phyloP scores from a whole-genome alignment of 805 yeast genomes.

The Yarrowia phangngaensis region DNA sequence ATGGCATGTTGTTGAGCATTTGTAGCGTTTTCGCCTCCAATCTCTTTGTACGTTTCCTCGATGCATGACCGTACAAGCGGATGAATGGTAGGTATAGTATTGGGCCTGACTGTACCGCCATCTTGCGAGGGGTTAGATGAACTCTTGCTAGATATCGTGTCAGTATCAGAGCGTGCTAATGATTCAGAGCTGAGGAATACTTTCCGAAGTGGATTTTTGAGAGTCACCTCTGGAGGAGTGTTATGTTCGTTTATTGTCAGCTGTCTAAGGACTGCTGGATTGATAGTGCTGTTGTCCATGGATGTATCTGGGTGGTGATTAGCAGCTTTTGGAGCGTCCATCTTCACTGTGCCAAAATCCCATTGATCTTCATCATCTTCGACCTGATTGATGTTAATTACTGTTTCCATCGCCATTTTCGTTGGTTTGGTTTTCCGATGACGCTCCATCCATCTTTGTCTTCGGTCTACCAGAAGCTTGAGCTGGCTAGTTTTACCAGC shows the following conservation, averaged over 20 bases:
- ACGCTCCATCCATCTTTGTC: constrained; percentile 11
- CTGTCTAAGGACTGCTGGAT: constrained; percentile 5
- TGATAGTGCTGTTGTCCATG: constrained; percentile 4
- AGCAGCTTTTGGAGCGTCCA: background rate
- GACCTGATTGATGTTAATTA: constrained; percentile 13
- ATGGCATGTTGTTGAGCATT: constrained; percentile 16
- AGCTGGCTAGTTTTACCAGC: constrained; percentile 14
- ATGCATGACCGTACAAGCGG: constrained; percentile 6
- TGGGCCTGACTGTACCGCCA: background rate
- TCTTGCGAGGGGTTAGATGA: background rate
- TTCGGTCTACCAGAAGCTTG: constrained; percentile 9
- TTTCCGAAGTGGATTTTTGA: constrained; percentile 11
- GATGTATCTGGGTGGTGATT: constrained; percentile 3
- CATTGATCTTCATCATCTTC: constrained; percentile 40
- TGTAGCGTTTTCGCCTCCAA: constrained; percentile 15
- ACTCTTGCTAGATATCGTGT: background rate
- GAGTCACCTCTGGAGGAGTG: constrained; percentile 9
- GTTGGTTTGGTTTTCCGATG: constrained; percentile 17
- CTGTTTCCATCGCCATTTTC: constrained; percentile 28
- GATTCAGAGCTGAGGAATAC: constrained; percentile 8
- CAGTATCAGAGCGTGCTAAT: background rate
- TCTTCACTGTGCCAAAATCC: constrained; percentile 42
- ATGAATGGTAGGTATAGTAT: background rate
- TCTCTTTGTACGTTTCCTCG: constrained; percentile 13
- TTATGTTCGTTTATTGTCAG: constrained; percentile 3